These are phyloP conservation scores for Oleoguttula mirabilis DNA, from an alignment of 495 filamentous ascomycete species.

Conservation along the genomic window DNA sequence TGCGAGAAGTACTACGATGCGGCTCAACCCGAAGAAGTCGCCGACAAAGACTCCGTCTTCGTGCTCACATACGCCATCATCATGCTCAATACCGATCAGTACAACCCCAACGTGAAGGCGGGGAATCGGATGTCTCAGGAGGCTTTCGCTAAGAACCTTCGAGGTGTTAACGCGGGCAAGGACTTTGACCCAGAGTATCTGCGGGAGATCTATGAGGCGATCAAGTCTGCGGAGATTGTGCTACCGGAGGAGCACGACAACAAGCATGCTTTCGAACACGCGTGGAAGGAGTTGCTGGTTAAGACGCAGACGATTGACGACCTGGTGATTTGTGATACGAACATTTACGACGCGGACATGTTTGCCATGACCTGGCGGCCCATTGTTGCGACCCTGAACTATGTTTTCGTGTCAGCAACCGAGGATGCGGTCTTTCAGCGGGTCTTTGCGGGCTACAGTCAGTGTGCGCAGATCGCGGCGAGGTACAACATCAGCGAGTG, in stretches of 20 bases:
- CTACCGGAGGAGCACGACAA: constrained; percentile 96
- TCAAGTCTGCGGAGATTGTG: constrained; percentile 88
- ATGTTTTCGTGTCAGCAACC: constrained; percentile 97
- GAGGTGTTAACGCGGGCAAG: constrained; percentile 73
- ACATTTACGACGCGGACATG: constrained; percentile 94
- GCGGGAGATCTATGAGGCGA: constrained; percentile 78
- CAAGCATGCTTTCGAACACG: constrained; percentile 88
- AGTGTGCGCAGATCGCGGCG: constrained; percentile 87
- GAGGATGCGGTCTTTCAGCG: constrained; percentile 94
- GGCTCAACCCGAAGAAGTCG: constrained; percentile 59
- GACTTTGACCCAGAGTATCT: constrained; percentile 82
- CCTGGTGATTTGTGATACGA: constrained; percentile 73
- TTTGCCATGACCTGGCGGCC: constrained; percentile 93
- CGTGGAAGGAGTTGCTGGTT: constrained; percentile 85
- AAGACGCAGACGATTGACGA: constrained; percentile 69
- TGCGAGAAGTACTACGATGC: constrained; percentile 73
- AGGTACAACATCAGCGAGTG: constrained; percentile 74
- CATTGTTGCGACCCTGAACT: constrained; percentile 85
- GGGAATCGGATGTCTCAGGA: constrained; percentile 66
- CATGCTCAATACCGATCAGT: constrained; percentile 90
- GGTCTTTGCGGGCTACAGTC: constrained; percentile 86
- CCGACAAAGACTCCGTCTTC: constrained; percentile 78
- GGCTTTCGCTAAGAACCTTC: constrained; percentile 76
- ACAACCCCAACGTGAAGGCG: constrained; percentile 81
- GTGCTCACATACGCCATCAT: constrained; percentile 93